phyloP scores from a whole-genome alignment of 2,329 filamentous ascomycete genomes.

The Talaromyces atroroseus region DNA sequence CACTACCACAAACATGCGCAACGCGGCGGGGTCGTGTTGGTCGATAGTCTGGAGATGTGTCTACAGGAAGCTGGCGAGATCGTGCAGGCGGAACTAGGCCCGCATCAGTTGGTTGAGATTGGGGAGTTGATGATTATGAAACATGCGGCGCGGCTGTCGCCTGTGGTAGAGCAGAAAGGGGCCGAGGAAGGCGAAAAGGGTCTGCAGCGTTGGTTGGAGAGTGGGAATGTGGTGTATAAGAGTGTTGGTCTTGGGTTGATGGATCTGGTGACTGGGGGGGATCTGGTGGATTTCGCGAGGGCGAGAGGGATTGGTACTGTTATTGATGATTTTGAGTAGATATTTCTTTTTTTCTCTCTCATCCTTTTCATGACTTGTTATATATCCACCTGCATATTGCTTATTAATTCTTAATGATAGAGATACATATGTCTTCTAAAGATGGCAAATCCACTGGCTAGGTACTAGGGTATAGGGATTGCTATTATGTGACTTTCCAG shows the following conservation, averaged over 20 bases:
- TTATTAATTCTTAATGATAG: neutral
- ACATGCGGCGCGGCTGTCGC: constrained; percentile 40
- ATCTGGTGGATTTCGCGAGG: constrained; percentile 53
- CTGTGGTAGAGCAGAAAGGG: constrained; percentile 22
- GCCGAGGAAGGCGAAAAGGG: constrained; percentile 35
- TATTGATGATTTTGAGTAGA: constrained; percentile 38
- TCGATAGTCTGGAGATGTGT: constrained; percentile 69
- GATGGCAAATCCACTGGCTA: too few species aligned
- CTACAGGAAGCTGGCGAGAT: constrained; percentile 82
- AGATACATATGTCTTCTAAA: neutral
- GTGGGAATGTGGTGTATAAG: constrained; percentile 65
- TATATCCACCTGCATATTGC: too few species aligned
- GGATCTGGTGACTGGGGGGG: constrained; percentile 60
- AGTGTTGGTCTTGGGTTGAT: constrained; percentile 63
- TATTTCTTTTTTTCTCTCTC: neutral
- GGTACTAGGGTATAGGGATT: neutral
- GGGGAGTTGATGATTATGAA: constrained; percentile 71
- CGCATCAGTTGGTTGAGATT: constrained; percentile 75
- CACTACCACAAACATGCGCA: constrained; percentile 48
- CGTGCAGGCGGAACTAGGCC: constrained; percentile 66
- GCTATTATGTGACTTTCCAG: neutral
- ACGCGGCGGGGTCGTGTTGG: constrained; percentile 56
- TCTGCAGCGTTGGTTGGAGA: constrained; percentile 55
- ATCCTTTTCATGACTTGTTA: neutral
- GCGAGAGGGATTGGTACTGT: constrained; percentile 50